These are phyloP conservation scores for Aspergillus phoenicis DNA, from an alignment of 2,329 filamentous ascomycete genomes.

Conservation along the genomic window DNA sequence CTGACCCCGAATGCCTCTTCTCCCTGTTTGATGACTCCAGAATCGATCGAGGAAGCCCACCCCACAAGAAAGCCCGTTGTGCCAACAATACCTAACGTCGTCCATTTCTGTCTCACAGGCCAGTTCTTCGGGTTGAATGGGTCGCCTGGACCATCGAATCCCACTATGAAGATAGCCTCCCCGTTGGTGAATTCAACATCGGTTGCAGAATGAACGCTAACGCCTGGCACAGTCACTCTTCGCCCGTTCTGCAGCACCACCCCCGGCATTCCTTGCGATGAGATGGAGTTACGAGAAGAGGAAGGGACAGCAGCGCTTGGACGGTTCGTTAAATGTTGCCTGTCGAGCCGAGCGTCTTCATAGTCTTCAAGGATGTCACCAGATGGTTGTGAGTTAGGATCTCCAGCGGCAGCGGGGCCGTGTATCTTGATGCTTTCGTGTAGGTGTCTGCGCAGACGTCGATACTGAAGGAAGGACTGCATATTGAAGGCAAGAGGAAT, in stretches of 20 bases:
- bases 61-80: conserved; percentile 53
- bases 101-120: conserved; percentile 36
- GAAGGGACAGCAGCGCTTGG: neutral
- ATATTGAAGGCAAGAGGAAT: conserved; percentile 11
- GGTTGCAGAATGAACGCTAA: neutral
- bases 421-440: conserved; percentile 6
- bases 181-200: neutral
- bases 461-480: conserved; percentile 33
- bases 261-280: neutral
- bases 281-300: neutral
- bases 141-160: conserved; percentile 34
- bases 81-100: conserved; percentile 35
- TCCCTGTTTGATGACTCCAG: conserved; percentile 22
- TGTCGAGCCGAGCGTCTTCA: neutral
- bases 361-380: conserved; percentile 8
- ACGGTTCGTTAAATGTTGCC: neutral
- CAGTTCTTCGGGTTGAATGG: conserved; percentile 52
- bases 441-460: conserved; percentile 21
- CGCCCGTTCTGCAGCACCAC: neutral
- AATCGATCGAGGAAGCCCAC: conserved; percentile 53
- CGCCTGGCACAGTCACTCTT: neutral
- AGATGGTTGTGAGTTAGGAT: conserved; percentile 5
- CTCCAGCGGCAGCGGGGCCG: conserved; percentile 4
- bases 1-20: conserved; percentile 45
- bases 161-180: neutral